Evolutionary conservation across 768 basidiomycete species (phyloP).

Genomic region (Rhizopogon vinicolor): DNA sequence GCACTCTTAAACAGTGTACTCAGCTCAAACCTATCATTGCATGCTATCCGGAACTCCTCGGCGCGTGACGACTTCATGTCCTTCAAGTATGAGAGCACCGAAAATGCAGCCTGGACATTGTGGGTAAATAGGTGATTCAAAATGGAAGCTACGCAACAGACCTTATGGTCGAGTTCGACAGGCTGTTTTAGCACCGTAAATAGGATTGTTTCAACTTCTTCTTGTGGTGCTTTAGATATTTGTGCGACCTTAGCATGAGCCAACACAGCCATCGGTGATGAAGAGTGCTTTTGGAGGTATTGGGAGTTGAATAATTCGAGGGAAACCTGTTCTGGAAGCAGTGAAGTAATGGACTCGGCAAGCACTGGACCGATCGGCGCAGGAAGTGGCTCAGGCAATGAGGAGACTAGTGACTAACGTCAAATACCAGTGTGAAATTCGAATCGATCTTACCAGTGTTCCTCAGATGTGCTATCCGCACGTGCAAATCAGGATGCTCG

Average conservation of each 20-base stretch:
- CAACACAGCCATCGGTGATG: conserved; percentile 49
- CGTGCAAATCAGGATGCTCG: conserved; percentile 63
- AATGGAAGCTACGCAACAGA: conserved; percentile 16
- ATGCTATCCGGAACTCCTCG: conserved; percentile 58
- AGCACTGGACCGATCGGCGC: conserved; percentile 48
- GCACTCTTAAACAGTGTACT: conserved; percentile 64
- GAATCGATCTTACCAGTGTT: conserved; percentile 38
- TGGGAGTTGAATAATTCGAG: conserved; percentile 70
- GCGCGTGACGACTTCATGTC: conserved; percentile 45
- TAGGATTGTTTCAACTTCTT: conserved; percentile 57
- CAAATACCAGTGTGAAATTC: conserved; percentile 1
- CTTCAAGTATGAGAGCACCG: conserved; percentile 43
- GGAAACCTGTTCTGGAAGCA: conserved; percentile 55
- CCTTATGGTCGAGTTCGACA: conserved; percentile 43
- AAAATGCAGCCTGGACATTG: conserved; percentile 44
- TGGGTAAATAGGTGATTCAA: neutral
- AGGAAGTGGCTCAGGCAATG: conserved; percentile 37
- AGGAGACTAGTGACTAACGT: conserved; percentile 32
- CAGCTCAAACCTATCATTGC: conserved; percentile 48
- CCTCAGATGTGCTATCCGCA: conserved; percentile 63
- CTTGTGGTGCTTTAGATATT: conserved; percentile 40
- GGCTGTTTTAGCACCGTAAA: conserved; percentile 45
- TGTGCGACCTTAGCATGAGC: conserved; percentile 57
- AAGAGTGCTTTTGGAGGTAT: conserved; percentile 62
- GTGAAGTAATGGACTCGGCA: conserved; percentile 36